phyloP scores from a whole-genome alignment of 257 asterid genomes.

The Solanum habrochaites region DNA sequence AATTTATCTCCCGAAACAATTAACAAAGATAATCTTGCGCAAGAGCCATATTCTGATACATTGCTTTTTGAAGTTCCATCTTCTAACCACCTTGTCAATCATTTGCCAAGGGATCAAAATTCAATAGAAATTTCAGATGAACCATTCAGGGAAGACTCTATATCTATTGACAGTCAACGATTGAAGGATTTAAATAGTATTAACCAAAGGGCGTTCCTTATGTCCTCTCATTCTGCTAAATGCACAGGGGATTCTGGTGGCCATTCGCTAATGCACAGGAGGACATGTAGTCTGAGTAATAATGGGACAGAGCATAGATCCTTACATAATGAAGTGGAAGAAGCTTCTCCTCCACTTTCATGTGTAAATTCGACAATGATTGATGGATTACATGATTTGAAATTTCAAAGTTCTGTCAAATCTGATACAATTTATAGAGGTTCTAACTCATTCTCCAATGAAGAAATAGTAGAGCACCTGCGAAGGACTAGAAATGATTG shows the following conservation, averaged over 20 bases:
- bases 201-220: slow-evolving; percentile 18
- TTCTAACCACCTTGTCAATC: slow-evolving; percentile 16
- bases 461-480: slow-evolving; percentile 90
- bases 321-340: slow-evolving; percentile 45
- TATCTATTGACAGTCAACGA: slow-evolving; percentile 21
- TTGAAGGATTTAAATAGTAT: slow-evolving; percentile 27
- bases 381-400: slow-evolving; percentile 60
- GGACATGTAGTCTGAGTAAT: slow-evolving; percentile 36
- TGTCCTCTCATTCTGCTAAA: slow-evolving; percentile 33
- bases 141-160: slow-evolving; percentile 29
- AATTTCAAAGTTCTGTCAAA: slow-evolving; percentile 69
- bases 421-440: slow-evolving; percentile 69
- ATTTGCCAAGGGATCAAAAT: slow-evolving; percentile 13
- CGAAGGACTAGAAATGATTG: slow-evolving; percentile 62
- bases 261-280: slow-evolving; percentile 21
- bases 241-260: slow-evolving; percentile 35
- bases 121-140: slow-evolving; percentile 23
- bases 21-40: slow-evolving; percentile 14
- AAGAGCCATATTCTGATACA: slow-evolving; percentile 13
- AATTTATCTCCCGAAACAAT: slow-evolving; percentile 16
- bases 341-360: slow-evolving; percentile 42
- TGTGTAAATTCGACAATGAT: slow-evolving; percentile 46
- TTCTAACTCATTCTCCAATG: slow-evolving; percentile 84
- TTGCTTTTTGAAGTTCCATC: slow-evolving; percentile 18
- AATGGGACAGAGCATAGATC: slow-evolving; percentile 24